A percentile compares a stretch with the other conserved stretches of the same genome.
Conservation (phyloP, 805 yeast genomes). For the Metschnikowia amazonensis region DNA sequence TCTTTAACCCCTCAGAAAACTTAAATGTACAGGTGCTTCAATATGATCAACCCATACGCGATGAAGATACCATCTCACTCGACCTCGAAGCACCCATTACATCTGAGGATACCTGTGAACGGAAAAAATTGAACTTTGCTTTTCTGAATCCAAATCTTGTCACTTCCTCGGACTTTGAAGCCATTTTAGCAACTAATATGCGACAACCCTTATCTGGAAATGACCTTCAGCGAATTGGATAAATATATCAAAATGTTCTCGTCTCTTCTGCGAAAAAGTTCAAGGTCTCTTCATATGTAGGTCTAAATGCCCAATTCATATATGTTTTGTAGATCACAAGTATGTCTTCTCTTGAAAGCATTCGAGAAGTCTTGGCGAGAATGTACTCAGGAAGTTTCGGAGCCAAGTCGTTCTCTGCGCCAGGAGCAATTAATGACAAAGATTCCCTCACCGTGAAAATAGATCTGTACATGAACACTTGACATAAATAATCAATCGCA, state of each 20-base stretch:
- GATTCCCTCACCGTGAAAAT: conserved; percentile 46
- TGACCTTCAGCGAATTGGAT: neutral
- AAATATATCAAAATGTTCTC: conserved; percentile 10
- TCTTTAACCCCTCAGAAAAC: neutral
- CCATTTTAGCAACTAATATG: neutral
- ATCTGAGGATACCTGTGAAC: neutral
- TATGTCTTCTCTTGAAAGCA: conserved; percentile 56
- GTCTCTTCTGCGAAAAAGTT: conserved; percentile 17
- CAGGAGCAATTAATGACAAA: conserved; percentile 68
- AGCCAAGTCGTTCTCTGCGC: conserved; percentile 58
- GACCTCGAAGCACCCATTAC: neutral
- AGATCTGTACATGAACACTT: conserved; percentile 21
- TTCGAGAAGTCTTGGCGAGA: conserved; percentile 42
- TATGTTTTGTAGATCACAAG: conserved; percentile 48
- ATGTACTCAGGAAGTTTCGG: conserved; percentile 27
- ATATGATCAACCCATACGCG: neutral
- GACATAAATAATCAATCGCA: conserved; percentile 62
- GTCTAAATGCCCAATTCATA: conserved; percentile 84
- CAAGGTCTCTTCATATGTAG: conserved; percentile 32
- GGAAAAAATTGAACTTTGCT: neutral
- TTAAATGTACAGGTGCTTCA: neutral
- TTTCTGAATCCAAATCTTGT: neutral
- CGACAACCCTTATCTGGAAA: neutral
- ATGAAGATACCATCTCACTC: neutral
- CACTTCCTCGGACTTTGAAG: neutral